A percentile compares a stretch with the other conserved stretches of the same genome.
Conservation (phyloP, 2,329 filamentous ascomycete genomes). For the Neonectria punicea region DNA sequence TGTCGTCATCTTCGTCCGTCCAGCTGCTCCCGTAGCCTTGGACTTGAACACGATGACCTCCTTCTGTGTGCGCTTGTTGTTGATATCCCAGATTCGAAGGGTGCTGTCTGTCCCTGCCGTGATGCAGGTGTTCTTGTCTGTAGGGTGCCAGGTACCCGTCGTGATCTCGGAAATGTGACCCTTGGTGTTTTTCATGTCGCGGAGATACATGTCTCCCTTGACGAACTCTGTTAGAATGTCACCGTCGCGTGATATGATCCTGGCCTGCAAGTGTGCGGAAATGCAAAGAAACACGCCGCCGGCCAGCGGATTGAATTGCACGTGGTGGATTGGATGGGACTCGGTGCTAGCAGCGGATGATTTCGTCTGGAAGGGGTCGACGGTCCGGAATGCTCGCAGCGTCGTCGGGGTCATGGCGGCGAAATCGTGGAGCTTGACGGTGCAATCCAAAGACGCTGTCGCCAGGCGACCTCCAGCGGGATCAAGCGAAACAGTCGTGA, state of each 20-base stretch:
- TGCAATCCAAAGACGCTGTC: constrained; percentile 92
- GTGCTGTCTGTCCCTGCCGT: constrained; percentile 97
- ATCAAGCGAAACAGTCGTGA: constrained; percentile 87
- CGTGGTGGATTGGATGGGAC: constrained; percentile 87
- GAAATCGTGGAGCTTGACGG: constrained; percentile 93
- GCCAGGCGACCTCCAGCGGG: constrained; percentile 85
- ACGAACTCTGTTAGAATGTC: constrained; percentile 87
- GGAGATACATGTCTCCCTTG: constrained; percentile 98
- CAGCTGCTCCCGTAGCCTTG: constrained; percentile 85
- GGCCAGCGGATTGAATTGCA: constrained; percentile 85
- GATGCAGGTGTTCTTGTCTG: constrained; percentile 83
- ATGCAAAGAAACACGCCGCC: constrained; percentile 86
- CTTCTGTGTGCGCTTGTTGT: constrained; percentile 88
- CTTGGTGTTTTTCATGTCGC: constrained; percentile 98
- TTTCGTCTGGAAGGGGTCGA: constrained; percentile 87
- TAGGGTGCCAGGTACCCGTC: constrained; percentile 90
- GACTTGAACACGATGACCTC: constrained; percentile 98
- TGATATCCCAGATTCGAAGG: constrained; percentile 95
- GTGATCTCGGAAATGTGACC: constrained; percentile 94
- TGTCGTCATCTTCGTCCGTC: constrained; percentile 92
- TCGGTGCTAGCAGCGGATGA: constrained; percentile 74
- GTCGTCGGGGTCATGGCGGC: constrained; percentile 95
- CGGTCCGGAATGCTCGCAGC: constrained; percentile 89
- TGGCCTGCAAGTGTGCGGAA: constrained; percentile 88
- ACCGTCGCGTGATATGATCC: constrained; percentile 89